A percentile compares a stretch with the other conserved stretches of the same genome.
phyloP scores from a whole-genome alignment of 805 yeast species.

The Myxozyma lipomycoides region DNA sequence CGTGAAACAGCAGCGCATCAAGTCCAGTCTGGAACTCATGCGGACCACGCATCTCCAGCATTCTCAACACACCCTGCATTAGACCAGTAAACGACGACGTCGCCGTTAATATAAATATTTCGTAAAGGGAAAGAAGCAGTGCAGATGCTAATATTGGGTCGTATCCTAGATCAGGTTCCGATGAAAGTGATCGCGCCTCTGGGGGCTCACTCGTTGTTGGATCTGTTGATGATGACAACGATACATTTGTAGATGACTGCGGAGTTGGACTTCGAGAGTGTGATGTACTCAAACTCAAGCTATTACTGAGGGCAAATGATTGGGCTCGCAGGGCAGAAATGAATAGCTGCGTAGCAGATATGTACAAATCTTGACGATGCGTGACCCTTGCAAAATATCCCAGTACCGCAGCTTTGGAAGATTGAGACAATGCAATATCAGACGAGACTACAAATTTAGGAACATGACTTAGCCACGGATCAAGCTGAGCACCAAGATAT shows the following conservation, averaged over 20 bases:
- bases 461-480: not conserved
- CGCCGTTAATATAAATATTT: not conserved
- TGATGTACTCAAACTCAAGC: too few species aligned
- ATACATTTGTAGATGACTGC: not conserved
- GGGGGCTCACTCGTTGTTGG: too few species aligned
- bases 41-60: slow-evolving; percentile 4
- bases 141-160: slow-evolving; percentile 1
- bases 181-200: too few species aligned
- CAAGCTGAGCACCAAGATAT: not conserved
- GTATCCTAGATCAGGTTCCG: too few species aligned
- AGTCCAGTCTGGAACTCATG: slow-evolving; percentile 1
- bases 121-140: slow-evolving; percentile 2
- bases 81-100: not conserved
- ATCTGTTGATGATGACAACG: not conserved
- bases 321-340: not conserved
- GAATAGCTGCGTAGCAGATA: not conserved
- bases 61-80: not conserved
- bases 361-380: not conserved
- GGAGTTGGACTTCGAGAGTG: not conserved
- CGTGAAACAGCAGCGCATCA: slow-evolving; percentile 2
- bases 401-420: not conserved
- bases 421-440: not conserved
- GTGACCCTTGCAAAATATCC: not conserved
- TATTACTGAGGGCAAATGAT: not conserved
- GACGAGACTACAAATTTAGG: not conserved